Base-by-base conservation (phyloP, 176 grass and related monocot species). In the Bromus sterilis region DNA sequence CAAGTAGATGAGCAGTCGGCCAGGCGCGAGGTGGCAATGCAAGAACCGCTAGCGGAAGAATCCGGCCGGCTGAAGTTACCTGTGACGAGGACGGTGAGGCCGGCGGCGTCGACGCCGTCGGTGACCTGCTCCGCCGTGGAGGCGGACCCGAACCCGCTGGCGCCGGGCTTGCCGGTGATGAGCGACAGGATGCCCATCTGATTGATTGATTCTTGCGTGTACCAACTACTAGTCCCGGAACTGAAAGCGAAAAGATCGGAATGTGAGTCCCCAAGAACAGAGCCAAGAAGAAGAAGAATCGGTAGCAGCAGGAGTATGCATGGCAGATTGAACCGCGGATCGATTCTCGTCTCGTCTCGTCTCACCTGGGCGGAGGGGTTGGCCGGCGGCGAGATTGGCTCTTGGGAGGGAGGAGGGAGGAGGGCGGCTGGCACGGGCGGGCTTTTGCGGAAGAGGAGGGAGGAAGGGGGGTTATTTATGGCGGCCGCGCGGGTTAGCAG, bases 61-160 rank as follows among this genome's bases (percentile, higher is more conserved):
- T 11, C 15, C 2, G 62, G 62, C 1, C 11, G 20, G 64, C 15
- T 21, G 41, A 24, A 39, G 15, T 71, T 81, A 99, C 97, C 97
- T 39, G 97, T 99, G 30, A 99, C 80, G 60, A 96, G 37, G 82
- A 77, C 97, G 67, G 97, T 99, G 84, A 95, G 87, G 39, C 77
- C 41, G 74, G 82, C 83, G 40, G 89, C 93, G 44, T 90, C 85
- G 71, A 92, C 24, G 59, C 87, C 89, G 13, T 42, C 78, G 15
- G 97, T 96, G 89, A 96, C 97, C 86, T 96, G 87, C 82, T 96
- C 93, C n/a, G 97, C 90, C 37, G 97, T 99, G 75, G 86, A 86
- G 43, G 73, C 69, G 2, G 91, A 99, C 15, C 97, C 97, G 49
- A 91, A 99, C 28, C 97, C 97, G 82, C 89, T 99, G 7, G 80